phyloP scores from a whole-genome alignment of 148 eudicot genomes.

The Rhododendron mucronatum region DNA sequence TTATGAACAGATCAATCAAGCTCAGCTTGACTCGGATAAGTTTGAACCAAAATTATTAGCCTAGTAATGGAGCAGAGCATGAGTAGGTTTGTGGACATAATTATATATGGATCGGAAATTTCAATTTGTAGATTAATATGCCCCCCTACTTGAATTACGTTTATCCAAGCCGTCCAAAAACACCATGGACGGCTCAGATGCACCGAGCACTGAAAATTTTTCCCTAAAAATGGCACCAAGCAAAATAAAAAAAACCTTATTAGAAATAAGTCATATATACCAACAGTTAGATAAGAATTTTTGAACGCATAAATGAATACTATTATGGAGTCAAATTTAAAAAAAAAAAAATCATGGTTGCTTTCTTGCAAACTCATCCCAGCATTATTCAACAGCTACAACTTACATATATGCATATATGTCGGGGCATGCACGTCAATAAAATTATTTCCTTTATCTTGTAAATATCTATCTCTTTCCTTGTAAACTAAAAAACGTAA shows the following conservation, averaged over 20 bases:
- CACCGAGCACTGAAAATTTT: no score
- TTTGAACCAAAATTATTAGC: not conserved
- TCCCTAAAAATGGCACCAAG: not conserved
- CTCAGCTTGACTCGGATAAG: not conserved
- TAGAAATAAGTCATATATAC: not conserved
- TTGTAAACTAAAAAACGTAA: not conserved
- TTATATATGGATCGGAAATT: not conserved
- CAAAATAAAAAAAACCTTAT: not conserved
- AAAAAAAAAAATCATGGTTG: not conserved
- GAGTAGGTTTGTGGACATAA: not conserved
- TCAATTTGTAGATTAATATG: no score
- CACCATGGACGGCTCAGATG: no score
- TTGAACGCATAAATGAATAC: not conserved
- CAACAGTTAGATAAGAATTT: not conserved
- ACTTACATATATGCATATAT: not conserved
- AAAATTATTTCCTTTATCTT: not conserved
- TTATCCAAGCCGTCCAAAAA: no score
- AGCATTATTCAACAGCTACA: not conserved
- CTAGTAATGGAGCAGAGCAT: not conserved
- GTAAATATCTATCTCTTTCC: not conserved
- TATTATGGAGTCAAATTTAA: not conserved
- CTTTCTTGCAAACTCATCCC: not conserved
- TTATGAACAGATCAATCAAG: no score
- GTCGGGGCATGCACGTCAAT: not conserved
- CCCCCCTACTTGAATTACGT: no score